Evolutionary conservation across 2,329 filamentous ascomycete genomes (phyloP).

Genomic region (Zymoseptoria crescenta): DNA sequence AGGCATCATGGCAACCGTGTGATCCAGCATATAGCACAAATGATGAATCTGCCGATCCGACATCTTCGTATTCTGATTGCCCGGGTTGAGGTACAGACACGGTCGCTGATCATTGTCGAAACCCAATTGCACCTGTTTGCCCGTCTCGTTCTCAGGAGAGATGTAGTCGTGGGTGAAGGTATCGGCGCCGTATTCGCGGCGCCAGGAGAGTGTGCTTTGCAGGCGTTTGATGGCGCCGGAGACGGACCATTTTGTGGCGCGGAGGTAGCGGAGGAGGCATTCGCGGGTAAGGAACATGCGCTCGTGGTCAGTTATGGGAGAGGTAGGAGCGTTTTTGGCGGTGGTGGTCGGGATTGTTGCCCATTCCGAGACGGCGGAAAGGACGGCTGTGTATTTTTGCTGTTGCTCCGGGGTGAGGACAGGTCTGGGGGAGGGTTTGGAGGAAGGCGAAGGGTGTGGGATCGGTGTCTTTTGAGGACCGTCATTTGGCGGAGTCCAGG

Average conservation of each 20-base stretch:
- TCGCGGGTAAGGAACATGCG: conserved; percentile 86
- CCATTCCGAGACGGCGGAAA: conserved; percentile 64
- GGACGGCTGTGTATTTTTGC: conserved; percentile 70
- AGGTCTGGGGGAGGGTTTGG: conserved; percentile 48
- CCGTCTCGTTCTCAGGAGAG: conserved; percentile 88
- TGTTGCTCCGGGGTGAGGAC: conserved; percentile 68
- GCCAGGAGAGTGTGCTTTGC: conserved; percentile 74
- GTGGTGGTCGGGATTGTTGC: conserved; percentile 58
- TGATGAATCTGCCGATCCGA: conserved; percentile 85
- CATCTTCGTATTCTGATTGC: conserved; percentile 83
- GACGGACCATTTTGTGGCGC: conserved; percentile 84
- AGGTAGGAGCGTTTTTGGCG: conserved; percentile 49
- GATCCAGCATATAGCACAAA: conserved; percentile 91
- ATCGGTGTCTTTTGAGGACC: conserved; percentile 29
- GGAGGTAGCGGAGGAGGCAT: conserved; percentile 84
- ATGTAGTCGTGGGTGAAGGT: conserved; percentile 79
- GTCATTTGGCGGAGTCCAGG: conserved; percentile 21
- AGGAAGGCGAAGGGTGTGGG: conserved; percentile 36
- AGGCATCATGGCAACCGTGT: conserved; percentile 78
- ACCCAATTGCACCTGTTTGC: conserved; percentile 84
- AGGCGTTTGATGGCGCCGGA: conserved; percentile 71
- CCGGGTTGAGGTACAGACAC: conserved; percentile 84
- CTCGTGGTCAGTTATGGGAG: conserved; percentile 69
- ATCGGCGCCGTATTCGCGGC: conserved; percentile 79
- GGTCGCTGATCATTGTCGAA: conserved; percentile 81